Percentiles rank a stretch among this genome's conserved stretches.
phyloP scores from a whole-genome alignment of 192 early-diverging fungal genomes.

The Lunasporangiospora selenospora region DNA sequence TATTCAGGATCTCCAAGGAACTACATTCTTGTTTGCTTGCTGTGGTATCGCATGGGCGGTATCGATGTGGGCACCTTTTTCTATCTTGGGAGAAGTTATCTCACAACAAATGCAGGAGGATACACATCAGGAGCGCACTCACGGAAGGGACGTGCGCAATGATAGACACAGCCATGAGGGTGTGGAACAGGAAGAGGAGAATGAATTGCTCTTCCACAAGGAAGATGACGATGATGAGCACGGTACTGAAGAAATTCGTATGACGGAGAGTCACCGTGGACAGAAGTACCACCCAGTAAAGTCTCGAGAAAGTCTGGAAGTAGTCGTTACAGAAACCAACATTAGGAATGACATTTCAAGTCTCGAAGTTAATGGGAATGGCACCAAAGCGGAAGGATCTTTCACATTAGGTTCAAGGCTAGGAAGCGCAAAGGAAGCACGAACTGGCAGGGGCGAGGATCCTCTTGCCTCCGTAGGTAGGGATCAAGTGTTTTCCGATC shows the following conservation, averaged over 20 bases:
- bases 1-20: conserved; percentile 56
- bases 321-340: conserved; percentile 1
- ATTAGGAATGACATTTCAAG: background rate
- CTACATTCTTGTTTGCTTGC: conserved; percentile 72
- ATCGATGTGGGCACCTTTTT: conserved; percentile 93
- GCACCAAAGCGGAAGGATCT: too few species aligned
- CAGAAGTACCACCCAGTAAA: conserved; percentile 18
- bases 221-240: conserved; percentile 18
- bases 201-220: conserved; percentile 15
- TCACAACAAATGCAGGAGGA: conserved; percentile 48
- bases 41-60: conserved; percentile 89
- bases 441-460: too few species aligned
- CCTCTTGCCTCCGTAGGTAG: too few species aligned
- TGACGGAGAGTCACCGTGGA: conserved; percentile 9
- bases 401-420: too few species aligned
- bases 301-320: conserved; percentile 24
- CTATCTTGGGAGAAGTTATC: conserved; percentile 83
- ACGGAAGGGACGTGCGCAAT: background rate
- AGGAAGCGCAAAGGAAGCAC: too few species aligned
- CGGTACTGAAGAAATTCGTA: conserved; percentile 21
- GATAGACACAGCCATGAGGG: background rate
- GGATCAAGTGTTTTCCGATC: too few species aligned
- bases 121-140: conserved; percentile 2
- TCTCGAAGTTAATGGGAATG: too few species aligned
- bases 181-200: background rate